Evolutionary conservation across 495 filamentous ascomycete genomes (phyloP), one percentile per base, ranked within the genome.

Genomic region (Annulohypoxylon maeteangense): DNA sequence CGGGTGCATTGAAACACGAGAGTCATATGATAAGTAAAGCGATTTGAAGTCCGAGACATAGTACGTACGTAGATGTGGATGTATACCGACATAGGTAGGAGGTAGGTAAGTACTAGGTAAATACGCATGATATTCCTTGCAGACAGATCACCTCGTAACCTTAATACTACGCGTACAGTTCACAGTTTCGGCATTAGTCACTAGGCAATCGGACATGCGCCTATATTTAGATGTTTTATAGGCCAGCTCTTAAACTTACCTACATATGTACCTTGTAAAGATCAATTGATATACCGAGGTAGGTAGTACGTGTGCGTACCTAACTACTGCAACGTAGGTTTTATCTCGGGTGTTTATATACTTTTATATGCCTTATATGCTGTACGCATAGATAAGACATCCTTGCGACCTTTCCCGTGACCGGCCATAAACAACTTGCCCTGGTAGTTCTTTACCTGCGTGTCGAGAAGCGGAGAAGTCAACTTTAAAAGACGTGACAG

Each of bases 171-270:
- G 27, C 27, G 27, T 29, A 44, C 44, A 34, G 12, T 54, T 31
- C 14, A 25, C 6, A 65, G 57, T 50, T 50, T 48, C 40, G 20
- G 18, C 58, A 67, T 44, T 42, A 31, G 14, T 23, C 8, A n/a
- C n/a, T 50, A 12, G 27, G 27, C 6, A 42, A n/a, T 20, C 11
- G 18, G 32, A n/a, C 42, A 57, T 59, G 63, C 59, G 63, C 29
- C 63, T 66, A 66, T 66, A 66, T 51, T 66, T 66, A 61, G 57
- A 61, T 61, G 29, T 44, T 27, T 42, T 54, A 54, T 54, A 54
- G 50, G 50, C 27, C 16, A 34, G 8, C 14, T 29, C 10, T 51
- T 25, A 22, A 48, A 6, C 27, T 6, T 3, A 44, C 40, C 7
- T 18, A 48, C 45, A n/a, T 44, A 4, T 20, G 11, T 51, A 27